Evolutionary conservation across 2,329 filamentous ascomycete species (phyloP).

Genomic region (Colletotrichum sp.): DNA sequence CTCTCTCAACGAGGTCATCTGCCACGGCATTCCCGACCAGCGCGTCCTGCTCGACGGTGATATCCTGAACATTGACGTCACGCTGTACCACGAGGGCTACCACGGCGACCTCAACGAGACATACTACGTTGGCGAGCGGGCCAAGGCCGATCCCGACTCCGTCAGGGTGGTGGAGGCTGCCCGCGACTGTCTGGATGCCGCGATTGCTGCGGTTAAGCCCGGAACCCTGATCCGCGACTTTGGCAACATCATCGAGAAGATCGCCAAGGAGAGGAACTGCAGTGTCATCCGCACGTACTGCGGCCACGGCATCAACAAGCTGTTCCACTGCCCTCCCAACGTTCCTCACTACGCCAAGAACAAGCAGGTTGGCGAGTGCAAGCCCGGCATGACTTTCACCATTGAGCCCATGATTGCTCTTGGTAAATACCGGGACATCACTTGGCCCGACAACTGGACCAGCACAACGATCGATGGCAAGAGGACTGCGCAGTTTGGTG

Average conservation of each 20-base stretch:
- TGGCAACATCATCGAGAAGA: constrained; percentile 93
- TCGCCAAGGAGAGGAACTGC: constrained; percentile 84
- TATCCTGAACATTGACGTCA: constrained; percentile 96
- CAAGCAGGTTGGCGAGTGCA: constrained; percentile 92
- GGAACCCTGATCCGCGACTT: constrained; percentile 92
- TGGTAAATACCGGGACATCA: constrained; percentile 89
- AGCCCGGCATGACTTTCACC: constrained; percentile 97
- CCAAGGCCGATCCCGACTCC: constrained; percentile 81
- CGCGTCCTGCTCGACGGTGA: constrained; percentile 88
- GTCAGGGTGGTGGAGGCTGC: constrained; percentile 91
- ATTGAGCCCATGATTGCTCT: constrained; percentile 99
- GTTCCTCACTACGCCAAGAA: constrained; percentile 98
- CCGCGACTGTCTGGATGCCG: constrained; percentile 86
- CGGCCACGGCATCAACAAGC: constrained; percentile 90
- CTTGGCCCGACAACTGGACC: constrained; percentile 99
- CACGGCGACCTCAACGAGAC: constrained; percentile 98
- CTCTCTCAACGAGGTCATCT: constrained; percentile 96
- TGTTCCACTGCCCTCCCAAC: constrained; percentile 94
- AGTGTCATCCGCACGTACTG: constrained; percentile 96
- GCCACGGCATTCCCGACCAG: constrained; percentile 96
- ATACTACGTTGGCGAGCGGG: constrained; percentile 94
- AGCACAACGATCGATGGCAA: constrained; percentile 91
- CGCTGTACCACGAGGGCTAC: constrained; percentile 91
- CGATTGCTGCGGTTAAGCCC: constrained; percentile 91
- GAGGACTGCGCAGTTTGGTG: constrained; percentile 90